Conservation (phyloP, 1,284 basidiomycete species). For the Ustilago loliicola region DNA sequence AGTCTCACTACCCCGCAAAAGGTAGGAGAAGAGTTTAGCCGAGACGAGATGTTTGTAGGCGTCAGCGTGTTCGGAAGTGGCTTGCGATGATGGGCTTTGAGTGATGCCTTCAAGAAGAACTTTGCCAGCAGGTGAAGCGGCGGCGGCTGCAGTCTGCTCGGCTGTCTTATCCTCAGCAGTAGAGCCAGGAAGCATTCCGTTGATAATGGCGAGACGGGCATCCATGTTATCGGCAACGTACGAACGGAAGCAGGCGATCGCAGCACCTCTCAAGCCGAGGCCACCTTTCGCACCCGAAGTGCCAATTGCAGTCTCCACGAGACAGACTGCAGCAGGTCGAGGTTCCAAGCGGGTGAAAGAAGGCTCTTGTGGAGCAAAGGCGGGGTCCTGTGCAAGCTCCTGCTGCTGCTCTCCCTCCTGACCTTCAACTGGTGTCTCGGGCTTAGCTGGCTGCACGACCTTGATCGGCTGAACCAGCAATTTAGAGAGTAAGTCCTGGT, state of each 20-base stretch:
- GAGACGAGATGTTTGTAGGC: conserved; percentile 72
- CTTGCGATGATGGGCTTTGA: conserved; percentile 69
- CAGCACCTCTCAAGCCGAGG: conserved; percentile 58
- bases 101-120: conserved; percentile 74
- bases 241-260: conserved; percentile 61
- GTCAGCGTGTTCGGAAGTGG: conserved; percentile 65
- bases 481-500: conserved; percentile 73
- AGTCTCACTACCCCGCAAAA: conserved; percentile 74
- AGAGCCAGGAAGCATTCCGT: conserved; percentile 72
- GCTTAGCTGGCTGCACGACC: conserved; percentile 18
- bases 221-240: conserved; percentile 71
- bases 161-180: conserved; percentile 9
- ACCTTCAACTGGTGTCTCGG: conserved; percentile 3
- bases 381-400: conserved; percentile 12
- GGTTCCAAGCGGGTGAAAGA: conserved; percentile 48
- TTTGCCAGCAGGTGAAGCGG: conserved; percentile 70
- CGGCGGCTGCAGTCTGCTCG: conserved; percentile 58
- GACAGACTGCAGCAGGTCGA: conserved; percentile 45
- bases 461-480: conserved; percentile 59
- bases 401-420: conserved; percentile 16
- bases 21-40: conserved; percentile 72
- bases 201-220: conserved; percentile 72
- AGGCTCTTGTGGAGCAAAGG: conserved; percentile 10
- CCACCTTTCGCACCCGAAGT: conserved; percentile 54
- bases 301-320: conserved; percentile 56